Evolutionary conservation across 805 yeast genomes (phyloP).

Genomic region (Candida qinlingensis): DNA sequence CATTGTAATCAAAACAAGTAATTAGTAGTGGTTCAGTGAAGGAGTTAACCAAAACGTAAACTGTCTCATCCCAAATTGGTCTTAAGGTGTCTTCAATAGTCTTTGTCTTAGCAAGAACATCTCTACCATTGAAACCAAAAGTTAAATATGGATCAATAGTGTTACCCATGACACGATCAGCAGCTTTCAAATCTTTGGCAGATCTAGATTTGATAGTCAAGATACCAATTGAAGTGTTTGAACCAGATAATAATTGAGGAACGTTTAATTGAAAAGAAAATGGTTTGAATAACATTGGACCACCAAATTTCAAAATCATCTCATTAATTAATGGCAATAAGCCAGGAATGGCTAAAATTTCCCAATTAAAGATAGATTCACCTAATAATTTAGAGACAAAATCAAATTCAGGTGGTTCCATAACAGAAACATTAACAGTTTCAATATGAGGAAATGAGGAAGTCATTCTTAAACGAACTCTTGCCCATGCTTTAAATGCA

Average conservation of each 20-base stretch:
- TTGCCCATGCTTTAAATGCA: constrained; percentile 65
- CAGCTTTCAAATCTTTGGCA: constrained; percentile 66
- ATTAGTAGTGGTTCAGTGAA: constrained; percentile 80
- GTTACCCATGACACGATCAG: constrained; percentile 58
- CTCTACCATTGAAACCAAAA: constrained; percentile 52
- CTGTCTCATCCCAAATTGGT: constrained; percentile 84
- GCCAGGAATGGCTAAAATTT: constrained; percentile 83
- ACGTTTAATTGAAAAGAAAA: constrained; percentile 89
- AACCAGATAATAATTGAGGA: constrained; percentile 85
- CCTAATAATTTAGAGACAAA: constrained; percentile 71
- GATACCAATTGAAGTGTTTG: constrained; percentile 84
- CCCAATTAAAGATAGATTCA: constrained; percentile 82
- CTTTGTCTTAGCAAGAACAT: constrained; percentile 61
- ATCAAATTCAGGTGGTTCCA: constrained; percentile 87
- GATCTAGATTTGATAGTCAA: constrained; percentile 60
- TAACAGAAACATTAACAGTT: constrained; percentile 77
- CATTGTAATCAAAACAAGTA: constrained; percentile 71
- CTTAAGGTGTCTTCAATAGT: constrained; percentile 58
- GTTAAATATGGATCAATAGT: constrained; percentile 88
- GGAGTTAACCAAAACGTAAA: constrained; percentile 63
- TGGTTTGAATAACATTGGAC: constrained; percentile 85
- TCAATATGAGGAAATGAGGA: constrained; percentile 88
- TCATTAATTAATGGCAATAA: constrained; percentile 74
- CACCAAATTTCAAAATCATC: constrained; percentile 79
- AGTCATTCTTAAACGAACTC: constrained; percentile 88